phyloP scores from a whole-genome alignment of 148 eudicot species.

The Vaccinium macrocarpon region DNA sequence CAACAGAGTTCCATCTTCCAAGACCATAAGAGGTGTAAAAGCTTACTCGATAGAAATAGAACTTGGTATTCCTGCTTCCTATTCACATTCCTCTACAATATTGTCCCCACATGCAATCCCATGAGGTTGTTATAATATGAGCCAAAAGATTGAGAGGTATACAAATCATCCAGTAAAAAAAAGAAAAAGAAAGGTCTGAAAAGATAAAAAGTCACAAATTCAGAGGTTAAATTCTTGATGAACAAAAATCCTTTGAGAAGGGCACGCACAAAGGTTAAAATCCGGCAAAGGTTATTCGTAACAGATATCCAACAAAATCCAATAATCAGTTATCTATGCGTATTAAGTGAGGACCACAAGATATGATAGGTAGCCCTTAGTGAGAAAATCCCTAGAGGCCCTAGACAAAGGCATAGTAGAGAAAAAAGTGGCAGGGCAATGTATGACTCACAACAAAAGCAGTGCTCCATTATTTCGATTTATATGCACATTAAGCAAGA shows the following conservation, averaged over 20 bases:
- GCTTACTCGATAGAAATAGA: slow-evolving; percentile 59
- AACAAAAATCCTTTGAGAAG: not conserved
- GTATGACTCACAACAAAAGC: not conserved
- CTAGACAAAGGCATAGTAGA: not conserved
- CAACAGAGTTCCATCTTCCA: slow-evolving; percentile 6
- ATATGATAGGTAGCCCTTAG: slow-evolving; percentile 1
- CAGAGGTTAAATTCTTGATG: not conserved
- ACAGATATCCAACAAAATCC: not conserved
- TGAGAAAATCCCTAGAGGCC: not conserved
- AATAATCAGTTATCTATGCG: not conserved
- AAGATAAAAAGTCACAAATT: not conserved
- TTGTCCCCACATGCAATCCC: slow-evolving; percentile 79
- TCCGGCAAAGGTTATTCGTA: not conserved
- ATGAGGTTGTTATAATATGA: slow-evolving; percentile 56
- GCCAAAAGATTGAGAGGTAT: slow-evolving; percentile 10
- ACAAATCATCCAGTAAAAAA: not conserved
- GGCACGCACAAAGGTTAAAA: not conserved
- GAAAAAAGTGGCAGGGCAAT: not conserved
- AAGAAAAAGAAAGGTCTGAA: not conserved
- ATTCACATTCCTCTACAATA: slow-evolving; percentile 89
- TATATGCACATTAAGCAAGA: not conserved
- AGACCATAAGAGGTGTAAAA: not conserved
- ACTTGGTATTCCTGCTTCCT: slow-evolving; percentile 82
- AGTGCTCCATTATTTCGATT: not conserved
- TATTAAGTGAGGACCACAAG: not conserved